Base-by-base conservation (phyloP, 1,139 yeast species). In the Groenewaldozyma sp. region DNA sequence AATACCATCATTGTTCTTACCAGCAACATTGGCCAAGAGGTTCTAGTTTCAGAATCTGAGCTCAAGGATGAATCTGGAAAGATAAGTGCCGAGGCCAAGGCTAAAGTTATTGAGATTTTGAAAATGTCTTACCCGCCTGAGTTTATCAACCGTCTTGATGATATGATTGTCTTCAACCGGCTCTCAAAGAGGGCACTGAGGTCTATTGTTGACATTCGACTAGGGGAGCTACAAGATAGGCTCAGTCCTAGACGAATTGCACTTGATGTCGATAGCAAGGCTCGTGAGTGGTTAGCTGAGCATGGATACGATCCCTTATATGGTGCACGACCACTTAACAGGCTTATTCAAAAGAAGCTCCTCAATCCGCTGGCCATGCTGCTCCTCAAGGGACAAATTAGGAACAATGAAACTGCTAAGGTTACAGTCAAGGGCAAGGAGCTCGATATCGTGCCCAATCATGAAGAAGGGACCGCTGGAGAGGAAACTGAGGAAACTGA, bases 1-100 rank as follows among this genome's bases (percentile, higher is more conserved):
- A 91, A 91, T 60, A 83, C 97, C 1, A 82, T 91, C 42, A 84
- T 91, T 52, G 94, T 91, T n/a, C 83, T 91, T 94, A 91, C 98
- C 0, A 84, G 95, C 3, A 91, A 91, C 58, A 83, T 91, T 54
- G 98, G 98, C 5, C 97, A 91, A 60, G 95, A 88, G 48, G 74
- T 82, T 38, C 68, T 91, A 46, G 64, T 87, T 39, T 67, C 78
- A 11, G 95, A 83, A 44, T 73, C 74, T 2, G 73, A 74, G 38
- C 64, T 76, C 20, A 56, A 52, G 27, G 65, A 67, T 24, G 71
- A 68, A 16, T 53, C 64, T 18, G 78, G 78, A 17, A 62, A 57
- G 38, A 74, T 76, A 22, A 60, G 71, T 28, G 58, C 63, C 3
- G 58, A 58, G 28, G 66, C 81, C 2, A 80, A 79, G 54, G 51